Evolutionary conservation across 495 filamentous ascomycete genomes (phyloP).

Genomic region (Aspergillus taichungensis): DNA sequence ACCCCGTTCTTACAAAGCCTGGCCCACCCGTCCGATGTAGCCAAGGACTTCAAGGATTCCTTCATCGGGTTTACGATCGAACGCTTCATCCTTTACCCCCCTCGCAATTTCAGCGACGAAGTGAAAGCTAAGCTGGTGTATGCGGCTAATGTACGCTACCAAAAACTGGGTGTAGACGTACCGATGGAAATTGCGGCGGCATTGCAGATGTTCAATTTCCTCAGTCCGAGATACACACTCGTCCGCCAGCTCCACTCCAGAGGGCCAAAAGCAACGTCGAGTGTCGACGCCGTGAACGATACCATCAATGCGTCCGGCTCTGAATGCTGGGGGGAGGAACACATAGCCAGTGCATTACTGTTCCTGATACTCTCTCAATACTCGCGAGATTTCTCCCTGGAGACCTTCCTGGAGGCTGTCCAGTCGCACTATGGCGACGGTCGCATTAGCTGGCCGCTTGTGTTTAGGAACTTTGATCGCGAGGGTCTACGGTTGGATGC

Average conservation of each 20-base stretch:
- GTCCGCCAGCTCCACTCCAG: constrained; percentile 67
- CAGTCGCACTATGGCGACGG: constrained; percentile 46
- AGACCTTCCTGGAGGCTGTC: constrained; percentile 60
- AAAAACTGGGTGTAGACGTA: constrained; percentile 47
- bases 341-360: constrained; percentile 72
- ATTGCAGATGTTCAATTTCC: constrained; percentile 61
- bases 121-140: constrained; percentile 58
- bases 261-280: constrained; percentile 54
- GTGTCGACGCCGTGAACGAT: constrained; percentile 45
- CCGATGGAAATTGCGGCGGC: constrained; percentile 67
- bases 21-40: constrained; percentile 44
- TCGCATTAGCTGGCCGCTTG: constrained; percentile 69
- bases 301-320: constrained; percentile 57
- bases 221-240: constrained; percentile 57
- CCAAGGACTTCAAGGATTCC: constrained; percentile 54
- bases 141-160: constrained; percentile 60
- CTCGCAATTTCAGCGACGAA: constrained; percentile 69
- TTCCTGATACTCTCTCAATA: constrained; percentile 70
- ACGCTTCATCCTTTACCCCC: constrained; percentile 71
- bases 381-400: constrained; percentile 58
- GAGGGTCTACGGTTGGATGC: constrained; percentile 64
- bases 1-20: constrained; percentile 66
- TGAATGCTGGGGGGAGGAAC: constrained; percentile 66
- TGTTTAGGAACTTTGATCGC: constrained; percentile 77
- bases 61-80: constrained; percentile 73